Conservation (phyloP, 2,329 filamentous ascomycete genomes). For the Pseudogymnoascus sp. region DNA sequence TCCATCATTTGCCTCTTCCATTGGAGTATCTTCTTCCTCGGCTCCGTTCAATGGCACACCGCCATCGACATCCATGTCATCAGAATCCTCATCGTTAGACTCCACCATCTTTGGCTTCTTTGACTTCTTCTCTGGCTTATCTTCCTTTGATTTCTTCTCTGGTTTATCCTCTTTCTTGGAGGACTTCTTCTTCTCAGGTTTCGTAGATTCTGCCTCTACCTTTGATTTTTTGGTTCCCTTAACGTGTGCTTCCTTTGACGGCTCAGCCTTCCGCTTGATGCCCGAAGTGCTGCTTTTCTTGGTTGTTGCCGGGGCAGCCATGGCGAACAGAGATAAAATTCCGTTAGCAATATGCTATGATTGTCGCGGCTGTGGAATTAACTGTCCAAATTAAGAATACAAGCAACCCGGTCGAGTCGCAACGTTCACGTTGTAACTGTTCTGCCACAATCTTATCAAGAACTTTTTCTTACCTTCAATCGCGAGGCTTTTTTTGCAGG, state of each 20-base stretch:
- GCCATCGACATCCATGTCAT: constrained; percentile 33
- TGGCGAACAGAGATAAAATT: not conserved
- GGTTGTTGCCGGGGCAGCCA: constrained; percentile 24
- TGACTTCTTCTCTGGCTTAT: constrained; percentile 6
- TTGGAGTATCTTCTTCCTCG: constrained; percentile 24
- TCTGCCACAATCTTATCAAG: constrained; percentile 12
- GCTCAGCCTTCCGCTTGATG: constrained; percentile 51
- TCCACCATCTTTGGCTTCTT: constrained; percentile 23
- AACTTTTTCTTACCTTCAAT: constrained; percentile 11
- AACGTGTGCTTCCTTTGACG: constrained; percentile 38
- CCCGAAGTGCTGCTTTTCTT: constrained; percentile 41
- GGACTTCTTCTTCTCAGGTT: constrained; percentile 31
- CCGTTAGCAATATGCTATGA: not conserved
- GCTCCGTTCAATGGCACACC: constrained; percentile 20
- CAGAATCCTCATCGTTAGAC: constrained; percentile 35
- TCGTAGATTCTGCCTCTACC: constrained; percentile 26
- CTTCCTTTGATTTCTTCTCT: constrained; percentile 19
- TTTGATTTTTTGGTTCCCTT: constrained; percentile 47
- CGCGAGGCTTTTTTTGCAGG: constrained; percentile 11
- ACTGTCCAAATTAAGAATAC: not conserved
- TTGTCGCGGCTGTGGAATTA: not conserved
- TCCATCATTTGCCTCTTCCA: constrained; percentile 27
- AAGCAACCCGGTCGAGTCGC: constrained; percentile 2
- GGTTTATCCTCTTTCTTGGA: constrained; percentile 32
- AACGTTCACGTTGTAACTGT: constrained; percentile 8